phyloP scores from a whole-genome alignment of 495 filamentous ascomycete species.

The Aeminium ludgeri region DNA sequence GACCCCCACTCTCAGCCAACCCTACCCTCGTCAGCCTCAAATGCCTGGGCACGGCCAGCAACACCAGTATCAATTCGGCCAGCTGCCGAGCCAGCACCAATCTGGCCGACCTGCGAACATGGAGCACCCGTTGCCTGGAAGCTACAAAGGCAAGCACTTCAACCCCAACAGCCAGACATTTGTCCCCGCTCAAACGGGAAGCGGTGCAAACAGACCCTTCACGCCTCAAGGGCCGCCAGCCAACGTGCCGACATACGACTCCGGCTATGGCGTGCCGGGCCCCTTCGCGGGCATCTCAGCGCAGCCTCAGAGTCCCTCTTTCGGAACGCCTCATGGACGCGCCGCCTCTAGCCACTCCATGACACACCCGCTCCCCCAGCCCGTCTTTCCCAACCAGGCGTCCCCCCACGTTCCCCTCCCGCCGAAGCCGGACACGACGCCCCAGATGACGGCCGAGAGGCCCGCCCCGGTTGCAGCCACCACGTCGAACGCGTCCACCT shows the following conservation, averaged over 20 bases:
- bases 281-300: slow-evolving; percentile 1
- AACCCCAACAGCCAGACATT: slow-evolving; percentile 88
- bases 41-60: slow-evolving; percentile 23
- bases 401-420: slow-evolving; percentile 10
- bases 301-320: slow-evolving; percentile 4
- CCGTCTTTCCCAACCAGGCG: slow-evolving; percentile 15
- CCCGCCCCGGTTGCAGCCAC: too few relatives aligned
- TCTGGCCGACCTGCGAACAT: slow-evolving; percentile 38
- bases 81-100: slow-evolving; percentile 53
- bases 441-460: not conserved
- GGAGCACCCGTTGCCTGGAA: slow-evolving; percentile 63
- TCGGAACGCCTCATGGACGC: slow-evolving; percentile 1
- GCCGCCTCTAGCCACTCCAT: slow-evolving; percentile 7
- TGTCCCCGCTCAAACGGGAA: slow-evolving; percentile 36
- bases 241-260: not conserved
- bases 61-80: slow-evolving; percentile 53
- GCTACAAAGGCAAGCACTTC: slow-evolving; percentile 68
- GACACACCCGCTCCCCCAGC: slow-evolving; percentile 17
- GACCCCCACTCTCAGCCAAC: not conserved
- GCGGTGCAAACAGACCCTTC: slow-evolving; percentile 15
- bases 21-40: not conserved
- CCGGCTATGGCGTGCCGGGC: not conserved
- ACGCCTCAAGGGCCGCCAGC: slow-evolving; percentile 11
- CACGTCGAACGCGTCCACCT: not conserved
- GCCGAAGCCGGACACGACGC: slow-evolving; percentile 4